Evolutionary conservation across 768 basidiomycete species (phyloP), one percentile per base, ranked within the genome.

Genomic region (Termitomyces titanicus): DNA sequence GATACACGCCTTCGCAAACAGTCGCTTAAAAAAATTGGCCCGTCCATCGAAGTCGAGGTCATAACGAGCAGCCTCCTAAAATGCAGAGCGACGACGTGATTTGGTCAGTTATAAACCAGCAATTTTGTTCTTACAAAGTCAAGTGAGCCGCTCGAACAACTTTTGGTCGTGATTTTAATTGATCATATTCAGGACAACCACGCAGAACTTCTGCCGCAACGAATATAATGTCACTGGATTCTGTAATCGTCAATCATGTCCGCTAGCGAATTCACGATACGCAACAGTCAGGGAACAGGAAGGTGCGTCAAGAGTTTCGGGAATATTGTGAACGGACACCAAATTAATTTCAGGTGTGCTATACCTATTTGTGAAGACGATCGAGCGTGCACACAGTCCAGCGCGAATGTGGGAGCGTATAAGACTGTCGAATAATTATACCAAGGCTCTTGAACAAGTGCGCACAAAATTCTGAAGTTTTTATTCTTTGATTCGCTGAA

Each of bases 121-220:
- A 94, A 64, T 98, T 98, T 71, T 99, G 97, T 77, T 97, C 96
- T 0, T 99, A 96, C 74, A 98, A 98, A 89, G 95, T 99, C 79
- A 98, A 96, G 96, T 95, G 63, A 68, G 92, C 77, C 10, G 44
- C 53, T 29, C 18, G 20, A 27, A 12, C 4, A 9, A 15, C 22
- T 42, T n/a, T 29, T 17, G 25, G 13, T 49, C 34, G 24, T 15
- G 37, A 27, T 46, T 39, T 27, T 9, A 25, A 47, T 60, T 58
- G 50, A 62, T 51, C 47, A 33, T 57, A 33, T 56, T 15, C 68
- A 96, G 94, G 72, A 96, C 96, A 0, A 77, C 85, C 2, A 97
- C 94, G 2, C 96, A 98, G 72, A 98, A 97, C 68, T 98, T 99
- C 75, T 98, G 97, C 74, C 79, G 95, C 51, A 99, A 99, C 71